A percentile compares a stretch with the other conserved stretches of the same genome.
phyloP scores from a whole-genome alignment of 1,139 yeast genomes.

The Candida glucosophila region DNA sequence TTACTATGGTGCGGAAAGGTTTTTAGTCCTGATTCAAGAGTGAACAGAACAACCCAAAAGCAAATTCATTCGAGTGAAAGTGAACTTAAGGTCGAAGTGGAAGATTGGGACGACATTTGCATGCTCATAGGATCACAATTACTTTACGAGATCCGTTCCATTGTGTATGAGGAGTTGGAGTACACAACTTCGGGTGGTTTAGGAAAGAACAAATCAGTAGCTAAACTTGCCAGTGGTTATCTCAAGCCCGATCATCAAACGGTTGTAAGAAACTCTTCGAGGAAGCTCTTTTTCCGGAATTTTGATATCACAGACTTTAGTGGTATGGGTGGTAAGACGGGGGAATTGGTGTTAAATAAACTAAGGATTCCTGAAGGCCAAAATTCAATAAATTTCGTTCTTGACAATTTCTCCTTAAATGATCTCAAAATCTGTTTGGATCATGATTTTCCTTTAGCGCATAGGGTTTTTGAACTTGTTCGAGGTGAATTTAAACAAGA shows the following conservation, averaged over 20 bases:
- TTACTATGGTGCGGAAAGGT: slow-evolving; percentile 24
- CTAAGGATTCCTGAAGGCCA: slow-evolving; percentile 34
- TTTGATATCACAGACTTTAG: slow-evolving; percentile 71
- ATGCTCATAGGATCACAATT: slow-evolving; percentile 58
- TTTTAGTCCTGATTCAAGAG: slow-evolving; percentile 3
- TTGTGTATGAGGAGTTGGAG: slow-evolving; percentile 47
- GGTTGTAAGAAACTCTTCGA: slow-evolving; percentile 43
- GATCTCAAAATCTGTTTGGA: slow-evolving; percentile 24
- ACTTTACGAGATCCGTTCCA: slow-evolving; percentile 43
- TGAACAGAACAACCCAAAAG: slow-evolving; percentile 7
- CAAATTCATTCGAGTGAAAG: slow-evolving; percentile 7
- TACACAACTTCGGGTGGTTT: slow-evolving; percentile 91
- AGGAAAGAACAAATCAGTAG: slow-evolving; percentile 64
- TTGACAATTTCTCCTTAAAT: slow-evolving; percentile 33
- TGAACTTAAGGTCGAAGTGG: slow-evolving; percentile 7
- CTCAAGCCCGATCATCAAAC: slow-evolving; percentile 87
- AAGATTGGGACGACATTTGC: slow-evolving; percentile 84
- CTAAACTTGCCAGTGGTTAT: slow-evolving; percentile 85
- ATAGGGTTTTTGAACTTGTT: slow-evolving; percentile 47
- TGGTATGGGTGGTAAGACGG: slow-evolving; percentile 88
- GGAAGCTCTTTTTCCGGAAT: slow-evolving; percentile 44
- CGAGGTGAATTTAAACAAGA: slow-evolving; percentile 53
- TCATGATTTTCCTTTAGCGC: slow-evolving; percentile 38
- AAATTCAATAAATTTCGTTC: slow-evolving; percentile 36
- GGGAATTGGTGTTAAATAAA: slow-evolving; percentile 45